phyloP scores from a whole-genome alignment of 2,329 filamentous ascomycete genomes.

The Achaetomium macrosporum region DNA sequence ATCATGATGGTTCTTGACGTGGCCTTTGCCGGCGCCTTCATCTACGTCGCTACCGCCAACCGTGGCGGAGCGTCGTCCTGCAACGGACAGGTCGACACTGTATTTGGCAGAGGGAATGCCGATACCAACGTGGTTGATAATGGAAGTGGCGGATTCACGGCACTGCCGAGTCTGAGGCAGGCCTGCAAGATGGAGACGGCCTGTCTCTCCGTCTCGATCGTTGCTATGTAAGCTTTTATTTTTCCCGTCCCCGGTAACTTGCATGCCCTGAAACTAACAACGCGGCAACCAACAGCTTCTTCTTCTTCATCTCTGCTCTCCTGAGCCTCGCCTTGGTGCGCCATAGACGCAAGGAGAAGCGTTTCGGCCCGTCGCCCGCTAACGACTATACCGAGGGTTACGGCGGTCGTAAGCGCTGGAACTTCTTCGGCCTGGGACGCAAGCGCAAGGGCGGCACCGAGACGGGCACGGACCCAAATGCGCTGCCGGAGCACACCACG shows the following conservation, averaged over 20 bases:
- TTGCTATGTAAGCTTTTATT: slow-evolving; percentile 58
- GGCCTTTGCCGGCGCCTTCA: slow-evolving; percentile 68
- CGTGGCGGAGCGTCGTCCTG: slow-evolving; percentile 63
- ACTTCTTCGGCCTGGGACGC: slow-evolving; percentile 14
- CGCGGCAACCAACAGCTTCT: slow-evolving; percentile 27
- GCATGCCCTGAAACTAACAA: neutral
- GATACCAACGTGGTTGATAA: slow-evolving; percentile 41
- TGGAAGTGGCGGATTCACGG: slow-evolving; percentile 40
- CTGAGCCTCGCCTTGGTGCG: slow-evolving; percentile 27
- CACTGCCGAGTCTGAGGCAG: slow-evolving; percentile 41
- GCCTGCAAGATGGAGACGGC: slow-evolving; percentile 74
- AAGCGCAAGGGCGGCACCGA: slow-evolving; percentile 1
- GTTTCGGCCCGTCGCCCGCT: slow-evolving; percentile 36
- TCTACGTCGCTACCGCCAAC: slow-evolving; percentile 75
- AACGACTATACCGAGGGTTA: slow-evolving; percentile 28
- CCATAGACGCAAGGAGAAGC: slow-evolving; percentile 33
- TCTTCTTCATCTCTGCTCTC: slow-evolving; percentile 26
- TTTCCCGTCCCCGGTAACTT: too few relatives aligned
- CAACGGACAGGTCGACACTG: slow-evolving; percentile 53
- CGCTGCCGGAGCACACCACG: slow-evolving; percentile 18
- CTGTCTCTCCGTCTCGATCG: slow-evolving; percentile 69
- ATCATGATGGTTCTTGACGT: slow-evolving; percentile 71
- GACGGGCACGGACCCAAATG: slow-evolving; percentile 12
- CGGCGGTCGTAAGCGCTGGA: slow-evolving; percentile 10
- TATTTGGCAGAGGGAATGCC: slow-evolving; percentile 60